Percentiles rank a stretch among this genome's conserved stretches.
Conservation (phyloP, 306 rosid species). For the Elaeagnus macrophylla region DNA sequence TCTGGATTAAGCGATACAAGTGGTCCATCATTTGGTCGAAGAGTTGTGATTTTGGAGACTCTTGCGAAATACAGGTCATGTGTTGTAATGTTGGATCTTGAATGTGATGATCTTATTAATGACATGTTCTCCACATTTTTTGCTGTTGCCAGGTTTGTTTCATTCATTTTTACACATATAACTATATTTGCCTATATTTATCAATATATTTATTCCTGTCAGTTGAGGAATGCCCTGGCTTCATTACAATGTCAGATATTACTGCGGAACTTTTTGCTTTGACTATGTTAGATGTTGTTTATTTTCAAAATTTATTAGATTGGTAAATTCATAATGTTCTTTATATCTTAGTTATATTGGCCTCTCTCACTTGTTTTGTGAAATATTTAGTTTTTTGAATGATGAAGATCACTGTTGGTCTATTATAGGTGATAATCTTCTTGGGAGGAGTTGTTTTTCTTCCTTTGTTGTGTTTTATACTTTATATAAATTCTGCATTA, state of each 20-base stretch:
- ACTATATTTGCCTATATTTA: background rate
- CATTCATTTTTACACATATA: background rate
- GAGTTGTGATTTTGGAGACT: slow-evolving; percentile 96
- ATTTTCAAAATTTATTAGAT: too few relatives aligned
- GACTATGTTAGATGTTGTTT: too few relatives aligned
- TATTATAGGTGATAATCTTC: too few relatives aligned
- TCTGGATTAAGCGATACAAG: slow-evolving; percentile 76
- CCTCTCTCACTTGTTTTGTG: too few relatives aligned
- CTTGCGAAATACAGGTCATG: slow-evolving; percentile 96
- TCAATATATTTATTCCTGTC: background rate
- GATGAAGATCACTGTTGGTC: too few relatives aligned
- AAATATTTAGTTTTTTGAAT: too few relatives aligned
- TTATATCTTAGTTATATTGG: too few relatives aligned
- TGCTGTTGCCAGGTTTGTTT: slow-evolving; percentile 78
- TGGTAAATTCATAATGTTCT: too few relatives aligned
- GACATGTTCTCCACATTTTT: slow-evolving; percentile 87
- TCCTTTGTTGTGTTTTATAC: too few relatives aligned
- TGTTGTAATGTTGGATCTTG: slow-evolving; percentile 98
- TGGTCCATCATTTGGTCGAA: slow-evolving; percentile 92
- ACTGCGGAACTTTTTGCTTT: background rate
- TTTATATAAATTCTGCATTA: too few relatives aligned
- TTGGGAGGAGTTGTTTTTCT: too few relatives aligned
- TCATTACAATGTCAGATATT: background rate
- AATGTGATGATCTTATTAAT: slow-evolving; percentile 84
- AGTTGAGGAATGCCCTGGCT: slow-evolving; percentile 9